These are phyloP conservation scores for Talaromyces atroroseus DNA, from an alignment of 2,329 filamentous ascomycete species.

Conservation along the genomic window DNA sequence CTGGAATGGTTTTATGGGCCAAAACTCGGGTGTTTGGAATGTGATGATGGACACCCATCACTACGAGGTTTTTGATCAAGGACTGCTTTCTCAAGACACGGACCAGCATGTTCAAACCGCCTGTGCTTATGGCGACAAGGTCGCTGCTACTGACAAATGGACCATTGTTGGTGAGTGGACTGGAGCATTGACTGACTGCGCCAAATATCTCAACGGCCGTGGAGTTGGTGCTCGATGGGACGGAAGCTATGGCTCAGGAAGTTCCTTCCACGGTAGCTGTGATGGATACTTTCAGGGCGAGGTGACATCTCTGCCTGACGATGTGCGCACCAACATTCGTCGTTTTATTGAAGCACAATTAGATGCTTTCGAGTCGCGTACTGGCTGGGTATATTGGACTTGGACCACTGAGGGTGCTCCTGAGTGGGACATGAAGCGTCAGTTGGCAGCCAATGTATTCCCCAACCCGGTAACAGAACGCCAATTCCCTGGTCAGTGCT, in stretches of 20 bases:
- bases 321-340: constrained; percentile 34
- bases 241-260: constrained; percentile 45
- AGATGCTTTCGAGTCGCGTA: constrained; percentile 39
- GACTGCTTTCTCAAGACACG: constrained; percentile 46
- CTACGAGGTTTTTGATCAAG: constrained; percentile 58
- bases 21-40: constrained; percentile 39
- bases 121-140: constrained; percentile 51
- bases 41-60: constrained; percentile 64
- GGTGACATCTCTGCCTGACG: constrained; percentile 39
- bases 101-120: constrained; percentile 51
- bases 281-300: constrained; percentile 44
- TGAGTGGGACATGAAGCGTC: constrained; percentile 45
- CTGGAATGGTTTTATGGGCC: constrained; percentile 59
- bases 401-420: constrained; percentile 47
- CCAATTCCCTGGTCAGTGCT: constrained; percentile 30
- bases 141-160: constrained; percentile 55
- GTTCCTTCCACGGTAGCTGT: constrained; percentile 51
- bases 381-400: constrained; percentile 47
- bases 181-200: constrained; percentile 59
- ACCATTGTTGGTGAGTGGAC: constrained; percentile 66
- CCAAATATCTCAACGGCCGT: constrained; percentile 51
- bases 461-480: constrained; percentile 38
- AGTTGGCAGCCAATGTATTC: constrained; percentile 43
- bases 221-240: constrained; percentile 55
- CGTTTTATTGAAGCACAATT: constrained; percentile 44